Evolutionary conservation across 2,329 filamentous ascomycete genomes (phyloP).

Genomic region (Microascus cirrosus): DNA sequence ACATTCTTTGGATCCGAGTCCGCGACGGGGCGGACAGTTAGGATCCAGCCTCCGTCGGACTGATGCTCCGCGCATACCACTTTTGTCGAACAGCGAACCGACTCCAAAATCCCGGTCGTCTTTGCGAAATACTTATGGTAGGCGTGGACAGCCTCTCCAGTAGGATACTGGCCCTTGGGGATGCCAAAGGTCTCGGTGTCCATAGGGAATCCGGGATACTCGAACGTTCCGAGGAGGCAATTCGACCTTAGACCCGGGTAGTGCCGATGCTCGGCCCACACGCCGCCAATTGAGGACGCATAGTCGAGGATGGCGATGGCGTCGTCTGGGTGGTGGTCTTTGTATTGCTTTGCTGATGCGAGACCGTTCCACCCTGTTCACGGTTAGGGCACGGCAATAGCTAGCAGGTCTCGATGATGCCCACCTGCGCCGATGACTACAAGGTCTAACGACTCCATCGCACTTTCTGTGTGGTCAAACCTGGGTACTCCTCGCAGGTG

Average conservation of each 20-base stretch:
- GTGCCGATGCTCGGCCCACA: constrained; percentile 56
- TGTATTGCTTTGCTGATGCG: constrained; percentile 49
- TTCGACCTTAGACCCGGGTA: constrained; percentile 64
- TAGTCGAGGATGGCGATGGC: constrained; percentile 48
- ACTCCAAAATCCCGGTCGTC: constrained; percentile 26
- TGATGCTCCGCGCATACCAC: constrained; percentile 31
- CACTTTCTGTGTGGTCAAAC: not conserved
- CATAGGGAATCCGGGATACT: constrained; percentile 68
- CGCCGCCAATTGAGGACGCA: constrained; percentile 49
- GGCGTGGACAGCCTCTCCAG: constrained; percentile 30
- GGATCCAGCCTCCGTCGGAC: constrained; percentile 27
- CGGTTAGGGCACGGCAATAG: not conserved
- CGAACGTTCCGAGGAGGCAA: constrained; percentile 62
- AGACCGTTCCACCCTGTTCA: constrained; percentile 41
- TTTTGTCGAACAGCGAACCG: constrained; percentile 26
- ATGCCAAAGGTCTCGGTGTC: constrained; percentile 37
- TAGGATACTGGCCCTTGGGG: constrained; percentile 31
- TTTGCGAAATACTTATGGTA: constrained; percentile 35
- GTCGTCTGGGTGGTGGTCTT: constrained; percentile 43
- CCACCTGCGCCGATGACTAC: constrained; percentile 24
- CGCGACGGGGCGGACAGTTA: constrained; percentile 27
- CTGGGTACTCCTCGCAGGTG: too few species aligned
- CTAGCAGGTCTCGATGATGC: constrained; percentile 5
- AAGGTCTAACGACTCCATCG: constrained; percentile 1
- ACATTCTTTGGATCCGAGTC: constrained; percentile 47